These are phyloP conservation scores for Ustilago crameri DNA, from an alignment of 1,284 basidiomycete species.

Conservation along the genomic window DNA sequence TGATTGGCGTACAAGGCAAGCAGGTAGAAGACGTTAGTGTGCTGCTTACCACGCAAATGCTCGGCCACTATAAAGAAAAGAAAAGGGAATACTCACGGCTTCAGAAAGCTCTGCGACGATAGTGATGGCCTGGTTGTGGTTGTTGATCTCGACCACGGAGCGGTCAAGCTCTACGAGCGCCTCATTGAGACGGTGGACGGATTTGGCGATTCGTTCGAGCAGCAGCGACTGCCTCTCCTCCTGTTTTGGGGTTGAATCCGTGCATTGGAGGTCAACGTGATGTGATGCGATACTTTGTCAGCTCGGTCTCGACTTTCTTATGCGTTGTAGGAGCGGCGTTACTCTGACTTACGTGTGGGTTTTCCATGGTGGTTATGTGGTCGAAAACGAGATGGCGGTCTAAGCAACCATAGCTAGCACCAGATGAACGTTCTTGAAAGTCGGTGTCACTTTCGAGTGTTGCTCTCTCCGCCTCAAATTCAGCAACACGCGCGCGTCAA, in stretches of 20 bases:
- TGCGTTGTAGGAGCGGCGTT: not conserved
- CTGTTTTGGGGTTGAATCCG: slow-evolving; percentile 71
- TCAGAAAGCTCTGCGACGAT: slow-evolving; percentile 64
- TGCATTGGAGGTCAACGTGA: not conserved
- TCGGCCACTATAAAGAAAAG: not conserved
- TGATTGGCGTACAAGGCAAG: not conserved
- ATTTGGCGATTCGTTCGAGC: slow-evolving; percentile 88
- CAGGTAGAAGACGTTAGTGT: not conserved
- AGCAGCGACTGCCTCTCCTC: slow-evolving; percentile 89
- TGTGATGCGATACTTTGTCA: not conserved
- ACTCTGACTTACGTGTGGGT: slow-evolving; percentile 29
- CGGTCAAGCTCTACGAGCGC: slow-evolving; percentile 78
- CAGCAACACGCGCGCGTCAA: slow-evolving; percentile 22
- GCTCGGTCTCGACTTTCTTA: not conserved
- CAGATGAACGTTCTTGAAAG: not conserved
- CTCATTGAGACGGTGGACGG: slow-evolving; percentile 75
- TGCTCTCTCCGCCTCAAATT: slow-evolving; percentile 20
- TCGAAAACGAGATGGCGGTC: slow-evolving; percentile 13
- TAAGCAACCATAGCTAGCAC: not conserved
- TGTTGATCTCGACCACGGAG: slow-evolving; percentile 72
- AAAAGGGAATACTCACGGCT: slow-evolving; percentile 48
- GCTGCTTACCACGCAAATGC: not conserved
- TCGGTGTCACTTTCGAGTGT: slow-evolving; percentile 23
- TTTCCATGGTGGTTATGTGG: slow-evolving; percentile 23
- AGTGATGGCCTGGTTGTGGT: slow-evolving; percentile 62